Conservation (phyloP, 2,329 filamentous ascomycete species). For the Colletotrichum karsti region DNA sequence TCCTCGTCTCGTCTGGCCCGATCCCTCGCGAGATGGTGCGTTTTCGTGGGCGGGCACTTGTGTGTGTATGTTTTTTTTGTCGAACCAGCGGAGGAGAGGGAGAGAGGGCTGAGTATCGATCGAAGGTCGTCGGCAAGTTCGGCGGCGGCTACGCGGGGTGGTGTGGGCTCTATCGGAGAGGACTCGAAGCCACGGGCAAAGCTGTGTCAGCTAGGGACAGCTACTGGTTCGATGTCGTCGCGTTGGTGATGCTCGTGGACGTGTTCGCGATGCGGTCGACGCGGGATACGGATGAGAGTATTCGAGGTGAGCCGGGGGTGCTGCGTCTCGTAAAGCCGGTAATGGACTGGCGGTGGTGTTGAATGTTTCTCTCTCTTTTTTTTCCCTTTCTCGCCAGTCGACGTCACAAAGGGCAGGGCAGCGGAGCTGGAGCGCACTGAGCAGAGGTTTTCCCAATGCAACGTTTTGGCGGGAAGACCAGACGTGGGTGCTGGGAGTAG, state of each 20-base stretch:
- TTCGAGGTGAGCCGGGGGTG: neutral
- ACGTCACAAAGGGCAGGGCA: conserved; percentile 19
- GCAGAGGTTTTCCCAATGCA: neutral
- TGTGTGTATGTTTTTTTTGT: neutral
- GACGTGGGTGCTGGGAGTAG: neutral
- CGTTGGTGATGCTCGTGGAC: neutral
- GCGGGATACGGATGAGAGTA: too few species aligned
- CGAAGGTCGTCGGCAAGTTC: neutral
- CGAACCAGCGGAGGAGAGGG: neutral
- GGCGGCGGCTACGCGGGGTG: neutral
- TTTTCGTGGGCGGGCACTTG: neutral
- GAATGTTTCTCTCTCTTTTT: conserved; percentile 4
- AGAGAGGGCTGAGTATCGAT: neutral
- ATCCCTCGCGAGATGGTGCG: conserved; percentile 15
- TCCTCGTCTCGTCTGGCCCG: conserved; percentile 25
- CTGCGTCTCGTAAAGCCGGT: neutral
- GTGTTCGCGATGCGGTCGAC: neutral
- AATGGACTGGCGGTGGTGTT: neutral
- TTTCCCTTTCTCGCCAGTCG: conserved; percentile 23
- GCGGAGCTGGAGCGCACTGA: conserved; percentile 2
- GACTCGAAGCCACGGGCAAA: neutral
- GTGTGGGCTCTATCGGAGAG: neutral
- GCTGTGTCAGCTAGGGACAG: neutral
- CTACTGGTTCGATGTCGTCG: neutral
- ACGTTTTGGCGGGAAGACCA: neutral